Evolutionary conservation across 345 rosid genomes (phyloP).

Genomic region (Brassica incana): DNA sequence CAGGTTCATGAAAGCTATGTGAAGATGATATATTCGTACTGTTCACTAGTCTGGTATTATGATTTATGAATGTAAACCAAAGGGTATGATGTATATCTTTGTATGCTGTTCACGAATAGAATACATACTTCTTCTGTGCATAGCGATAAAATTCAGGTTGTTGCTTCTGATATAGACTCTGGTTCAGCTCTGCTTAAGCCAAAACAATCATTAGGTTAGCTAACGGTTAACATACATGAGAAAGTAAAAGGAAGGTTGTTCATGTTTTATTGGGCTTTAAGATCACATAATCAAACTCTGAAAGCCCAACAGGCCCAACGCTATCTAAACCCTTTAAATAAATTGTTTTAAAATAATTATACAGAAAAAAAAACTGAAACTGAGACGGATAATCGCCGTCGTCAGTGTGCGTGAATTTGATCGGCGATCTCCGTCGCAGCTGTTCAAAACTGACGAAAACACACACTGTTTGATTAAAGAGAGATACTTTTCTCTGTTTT

Average conservation of each 20-base stretch:
- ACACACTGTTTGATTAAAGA: not conserved
- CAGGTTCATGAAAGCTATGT: conserved; percentile 83
- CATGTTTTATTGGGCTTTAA: not conserved
- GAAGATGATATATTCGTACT: conserved; percentile 51
- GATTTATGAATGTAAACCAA: too few relatives aligned
- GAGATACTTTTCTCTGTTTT: not conserved
- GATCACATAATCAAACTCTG: not conserved
- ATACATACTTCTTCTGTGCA: not conserved
- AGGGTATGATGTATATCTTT: conserved; percentile 20
- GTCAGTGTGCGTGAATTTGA: not conserved
- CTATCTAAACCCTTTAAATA: not conserved
- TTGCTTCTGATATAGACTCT: not conserved
- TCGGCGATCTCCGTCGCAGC: not conserved
- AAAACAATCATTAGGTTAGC: too few relatives aligned
- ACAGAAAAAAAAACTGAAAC: not conserved
- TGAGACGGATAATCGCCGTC: not conserved
- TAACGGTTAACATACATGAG: too few relatives aligned
- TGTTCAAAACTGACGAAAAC: not conserved
- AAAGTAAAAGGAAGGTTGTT: too few relatives aligned
- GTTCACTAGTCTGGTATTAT: not conserved
- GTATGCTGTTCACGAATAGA: conserved; percentile 24
- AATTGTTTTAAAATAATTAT: not conserved
- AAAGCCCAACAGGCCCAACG: not conserved
- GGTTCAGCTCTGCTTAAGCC: not conserved
- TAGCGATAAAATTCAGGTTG: not conserved